Base-by-base conservation (phyloP, 345 rosid species). In the Hirschfeldia incana region DNA sequence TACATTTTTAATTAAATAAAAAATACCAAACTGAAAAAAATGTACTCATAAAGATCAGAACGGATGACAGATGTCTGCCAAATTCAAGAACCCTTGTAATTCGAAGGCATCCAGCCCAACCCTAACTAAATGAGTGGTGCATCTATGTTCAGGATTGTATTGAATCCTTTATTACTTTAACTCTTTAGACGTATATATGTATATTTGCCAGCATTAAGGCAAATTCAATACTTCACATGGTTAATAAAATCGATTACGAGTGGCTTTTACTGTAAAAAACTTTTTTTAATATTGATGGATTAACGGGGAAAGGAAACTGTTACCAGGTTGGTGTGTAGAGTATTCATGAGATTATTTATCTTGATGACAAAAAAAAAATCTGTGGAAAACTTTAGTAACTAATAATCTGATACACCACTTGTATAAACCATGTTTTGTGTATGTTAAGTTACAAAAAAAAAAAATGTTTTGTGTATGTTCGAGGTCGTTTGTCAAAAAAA, bases 401-500 rank as follows among this genome's bases (percentile, higher is more conserved):
- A 46, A 63, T 21, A 21, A 21, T 21, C 21, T 21, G 21, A 21
- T 21, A 21, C 21, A 21, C 21, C 21, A 21, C 21, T 21, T 21
- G 21, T 21, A 21, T 21, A 21, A 21, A 58, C 46, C 1, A 1
- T 73, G 29, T 61, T 28, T 21, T 21, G 21, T 21, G 21, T 21
- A 21, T 21, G 21, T 21, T 21, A 21, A 21, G 21, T 21, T 21
- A 21, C 21, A 21, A 21, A 21, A 21, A 21, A 21, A 21, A 21
- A 21, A 21, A 21, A 21, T 21, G 21, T 21, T 29, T 29, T 79
- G 67, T 60, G 27, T 73, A 69, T 68, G 70, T 36, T 74, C 75
- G 78, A 79, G 82, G 82, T 79, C 75, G 71, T 74, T 79, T 74
- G 78, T 79, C 78, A 49, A 49, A 49, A 49, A 49, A 13, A 65